phyloP scores from a whole-genome alignment of 2,329 filamentous ascomycete species.

The Ceratocystis huliohia region DNA sequence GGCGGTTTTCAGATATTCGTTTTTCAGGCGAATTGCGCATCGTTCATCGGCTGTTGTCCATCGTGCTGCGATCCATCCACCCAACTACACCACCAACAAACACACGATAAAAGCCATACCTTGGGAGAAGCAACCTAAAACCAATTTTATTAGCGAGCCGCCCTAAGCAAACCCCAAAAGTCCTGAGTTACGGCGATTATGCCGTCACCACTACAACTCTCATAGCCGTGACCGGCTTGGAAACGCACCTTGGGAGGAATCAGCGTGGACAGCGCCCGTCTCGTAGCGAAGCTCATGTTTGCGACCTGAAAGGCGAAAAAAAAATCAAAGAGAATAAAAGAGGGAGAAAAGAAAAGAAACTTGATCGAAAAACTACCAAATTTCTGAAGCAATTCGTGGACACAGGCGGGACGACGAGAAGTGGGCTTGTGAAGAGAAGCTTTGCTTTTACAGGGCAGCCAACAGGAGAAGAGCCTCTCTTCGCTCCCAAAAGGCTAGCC shows the following conservation, averaged over 20 bases:
- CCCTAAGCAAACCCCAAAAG: no score
- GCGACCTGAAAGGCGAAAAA: background rate
- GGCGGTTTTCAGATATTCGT: no score
- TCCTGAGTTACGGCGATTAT: no score
- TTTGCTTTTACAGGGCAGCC: constrained; percentile 13
- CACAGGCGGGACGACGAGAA: constrained; percentile 5
- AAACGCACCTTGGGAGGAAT: constrained; percentile 88
- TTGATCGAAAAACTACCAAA: constrained; percentile 17
- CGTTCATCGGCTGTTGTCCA: no score
- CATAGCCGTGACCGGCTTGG: no score
- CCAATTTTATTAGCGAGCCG: no score
- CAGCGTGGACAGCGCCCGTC: constrained; percentile 90
- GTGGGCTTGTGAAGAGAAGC: constrained; percentile 19
- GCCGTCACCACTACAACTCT: no score
- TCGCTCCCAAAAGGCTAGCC: constrained; percentile 1
- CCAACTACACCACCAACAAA: background rate
- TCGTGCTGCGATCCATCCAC: no score
- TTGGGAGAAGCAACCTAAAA: constrained; percentile 65
- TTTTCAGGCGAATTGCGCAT: no score
- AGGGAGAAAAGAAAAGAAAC: constrained; percentile 5
- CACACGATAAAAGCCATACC: constrained; percentile 43
- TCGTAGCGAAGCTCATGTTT: constrained; percentile 77
- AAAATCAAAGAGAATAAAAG: background rate
- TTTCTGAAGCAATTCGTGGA: constrained; percentile 21
- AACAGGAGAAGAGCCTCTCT: background rate